Evolutionary conservation across 1,139 yeast genomes (phyloP), one percentile per base, ranked within the genome.

Genomic region (Spathaspora sp.): DNA sequence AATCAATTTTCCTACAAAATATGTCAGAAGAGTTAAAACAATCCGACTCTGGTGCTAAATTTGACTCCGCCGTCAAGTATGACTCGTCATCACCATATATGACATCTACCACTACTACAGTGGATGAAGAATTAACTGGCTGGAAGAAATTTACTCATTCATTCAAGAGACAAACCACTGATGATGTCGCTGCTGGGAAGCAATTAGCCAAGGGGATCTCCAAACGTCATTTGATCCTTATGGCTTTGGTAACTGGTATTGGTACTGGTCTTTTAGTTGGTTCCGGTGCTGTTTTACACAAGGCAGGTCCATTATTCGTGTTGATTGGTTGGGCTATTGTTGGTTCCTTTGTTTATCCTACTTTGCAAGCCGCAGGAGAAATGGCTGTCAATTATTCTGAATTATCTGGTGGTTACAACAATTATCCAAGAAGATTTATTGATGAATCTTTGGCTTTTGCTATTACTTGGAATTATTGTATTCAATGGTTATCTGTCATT

Each of bases 181-280:
- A 45, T 11, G 58, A 49, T 11, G 57, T 52, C 5, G 59, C 58
- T n/a, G 59, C 60, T 13, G 71, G 72, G 46, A 59, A 60, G 43
- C 68, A 60, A 42, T 56, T 67, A 41, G 58, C 62, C 37, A 70
- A 70, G 50, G 65, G 65, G 43, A 65, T 70, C 52, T 60, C 66
- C 43, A 57, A 56, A 49, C 64, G 73, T 48, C 76, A 71, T 50
- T 63, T 71, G 56, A 60, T 63, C 23, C 56, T 65, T 41, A 68
- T 70, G 66, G 70, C 74, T 11, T 61, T 70, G 47, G 67, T 65
- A 42, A 66, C 73, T 37, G 76, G 76, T 54, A 63, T 70, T 39
- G 76, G 76, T 49, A 70, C 76, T 24, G 76, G 76, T 53, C 63
- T 70, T 45, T 58, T 70, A 52, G 76, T 70, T 39, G 75, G 74